Evolutionary conservation across 305 asterid species (phyloP).

Genomic region (Euphrasia arctica): DNA sequence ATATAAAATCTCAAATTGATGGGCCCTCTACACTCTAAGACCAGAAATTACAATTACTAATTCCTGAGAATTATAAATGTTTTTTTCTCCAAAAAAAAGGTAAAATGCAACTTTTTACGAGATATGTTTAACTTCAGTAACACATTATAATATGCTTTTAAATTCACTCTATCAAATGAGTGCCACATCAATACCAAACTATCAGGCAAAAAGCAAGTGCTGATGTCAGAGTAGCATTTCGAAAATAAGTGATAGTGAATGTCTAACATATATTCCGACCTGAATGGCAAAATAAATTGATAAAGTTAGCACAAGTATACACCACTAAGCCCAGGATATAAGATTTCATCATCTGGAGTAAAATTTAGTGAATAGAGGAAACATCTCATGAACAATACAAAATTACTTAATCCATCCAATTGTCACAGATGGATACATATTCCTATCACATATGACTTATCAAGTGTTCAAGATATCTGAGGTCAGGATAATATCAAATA

Average conservation of each 20-base stretch:
- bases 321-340: not conserved
- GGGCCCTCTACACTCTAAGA: conserved; percentile 3
- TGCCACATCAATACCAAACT: not conserved
- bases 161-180: not conserved
- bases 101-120: not conserved
- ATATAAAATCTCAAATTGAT: not conserved
- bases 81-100: not conserved
- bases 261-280: not conserved
- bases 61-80: conserved; percentile 1
- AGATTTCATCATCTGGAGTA: not conserved
- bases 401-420: conserved; percentile 4
- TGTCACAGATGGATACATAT: not conserved
- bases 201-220: not conserved
- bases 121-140: conserved; percentile 1
- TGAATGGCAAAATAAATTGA: not conserved
- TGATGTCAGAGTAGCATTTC: conserved; percentile 2
- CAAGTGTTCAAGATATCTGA: conserved; percentile 12
- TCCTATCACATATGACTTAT: not conserved
- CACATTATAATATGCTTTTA: not conserved
- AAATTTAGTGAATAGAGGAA: not conserved
- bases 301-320: not conserved
- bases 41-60: not conserved
- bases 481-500: conserved; percentile 1
- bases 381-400: not conserved
- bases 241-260: not conserved